These are phyloP conservation scores for Spirogloea muscicola DNA, from an alignment of 139 green algal genomes.

Conservation along the genomic window DNA sequence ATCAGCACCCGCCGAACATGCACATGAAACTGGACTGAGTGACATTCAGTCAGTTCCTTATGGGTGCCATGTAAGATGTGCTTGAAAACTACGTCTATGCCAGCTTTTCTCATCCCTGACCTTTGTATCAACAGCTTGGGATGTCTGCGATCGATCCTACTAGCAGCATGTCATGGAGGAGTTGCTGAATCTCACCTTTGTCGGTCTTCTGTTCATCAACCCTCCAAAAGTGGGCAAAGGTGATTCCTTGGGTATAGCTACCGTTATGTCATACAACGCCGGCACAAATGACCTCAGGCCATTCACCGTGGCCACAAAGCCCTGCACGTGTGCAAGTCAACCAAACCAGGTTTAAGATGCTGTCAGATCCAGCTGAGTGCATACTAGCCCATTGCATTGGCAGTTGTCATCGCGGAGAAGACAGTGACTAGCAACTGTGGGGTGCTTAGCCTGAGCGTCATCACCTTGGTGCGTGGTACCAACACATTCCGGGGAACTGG, in stretches of 20 bases:
- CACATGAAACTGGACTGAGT: constrained; percentile 15
- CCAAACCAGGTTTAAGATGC: too few species aligned
- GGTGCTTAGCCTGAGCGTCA: too few species aligned
- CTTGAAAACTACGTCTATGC: background rate
- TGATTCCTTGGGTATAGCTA: background rate
- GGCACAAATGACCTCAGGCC: constrained; percentile 20
- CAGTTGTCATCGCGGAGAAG: too few species aligned
- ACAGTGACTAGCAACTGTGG: too few species aligned
- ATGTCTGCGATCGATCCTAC: background rate
- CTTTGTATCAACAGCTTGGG: background rate
- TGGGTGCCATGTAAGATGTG: too few species aligned
- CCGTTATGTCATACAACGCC: constrained; percentile 39
- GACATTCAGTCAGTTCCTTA: background rate
- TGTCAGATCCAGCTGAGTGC: too few species aligned
- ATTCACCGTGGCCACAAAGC: constrained; percentile 33
- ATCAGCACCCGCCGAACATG: constrained; percentile 13
- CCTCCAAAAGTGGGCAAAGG: constrained; percentile 18
- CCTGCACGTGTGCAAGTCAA: constrained; percentile 15
- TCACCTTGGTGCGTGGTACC: constrained; percentile 45
- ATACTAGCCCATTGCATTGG: too few species aligned
- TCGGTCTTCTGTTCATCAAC: background rate
- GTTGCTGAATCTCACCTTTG: background rate
- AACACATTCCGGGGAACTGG: constrained; percentile 33
- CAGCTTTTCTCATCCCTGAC: background rate
- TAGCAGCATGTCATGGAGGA: background rate